Base-by-base conservation (phyloP, 371 early-diverging fungal species). In the Rhizopus microsporus region DNA sequence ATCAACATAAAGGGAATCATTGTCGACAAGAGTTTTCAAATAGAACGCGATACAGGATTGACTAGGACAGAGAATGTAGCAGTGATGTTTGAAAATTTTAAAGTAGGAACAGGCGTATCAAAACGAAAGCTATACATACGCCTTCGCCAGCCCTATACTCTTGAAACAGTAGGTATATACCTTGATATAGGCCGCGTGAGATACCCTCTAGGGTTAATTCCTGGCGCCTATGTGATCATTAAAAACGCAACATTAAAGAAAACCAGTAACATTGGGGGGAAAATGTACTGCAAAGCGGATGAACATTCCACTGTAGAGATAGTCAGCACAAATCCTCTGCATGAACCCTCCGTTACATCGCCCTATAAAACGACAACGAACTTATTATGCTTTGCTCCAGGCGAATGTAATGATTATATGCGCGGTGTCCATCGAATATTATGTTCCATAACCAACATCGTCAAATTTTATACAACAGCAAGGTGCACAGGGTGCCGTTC, bases 161-260 rank as follows among this genome's bases (percentile, higher is more conserved):
- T 69, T 7, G 59, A 72, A 23, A 56, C 61, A 0, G 32, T 74
- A 2, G 68, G 62, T 23, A 51, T 77, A 9, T 74, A 70, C 35
- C 43, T 74, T 17, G 59, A 68, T 30, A 23, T 60, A 1, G 34
- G 42, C 3, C 30, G 50, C 7, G 44, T 47, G 3, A 49, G 43
- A 3, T 74, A 69, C 51, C 68, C 74, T 3, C 38, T 64, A 2
- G 74, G 77, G 0, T 2, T 74, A 6, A 39, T 77, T 0, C 57
- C 63, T 5, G 77, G 74, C 13, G 45, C 63, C 0, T 30, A 23
- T 3, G 65, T 74, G 1, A 56, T 47, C 2, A 56, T 74, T 29
- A 38, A 51, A 30, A 59, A 65, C 5, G 15, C 69, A 32, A 51
- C 51, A 5, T 60, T 69, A 3, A 59, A 54, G 38, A 31, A 45